A percentile compares a stretch with the other conserved stretches of the same genome.
Conservation (phyloP, 1,139 yeast species). For the Blastobotrys persicus region DNA sequence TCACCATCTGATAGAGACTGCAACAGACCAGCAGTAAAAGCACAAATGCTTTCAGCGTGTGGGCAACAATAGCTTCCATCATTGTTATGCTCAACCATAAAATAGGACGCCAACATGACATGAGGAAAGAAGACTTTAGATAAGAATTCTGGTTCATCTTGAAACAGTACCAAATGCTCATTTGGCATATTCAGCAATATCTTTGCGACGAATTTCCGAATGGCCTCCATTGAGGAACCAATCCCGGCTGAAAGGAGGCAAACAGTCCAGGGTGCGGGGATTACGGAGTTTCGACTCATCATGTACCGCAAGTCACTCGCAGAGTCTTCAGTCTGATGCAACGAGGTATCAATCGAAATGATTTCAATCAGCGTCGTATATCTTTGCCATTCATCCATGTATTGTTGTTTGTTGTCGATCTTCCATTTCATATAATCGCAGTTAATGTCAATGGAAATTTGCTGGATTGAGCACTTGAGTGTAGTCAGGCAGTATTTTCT, state of each 20-base stretch:
- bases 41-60: conserved; percentile 53
- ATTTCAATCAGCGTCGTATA: conserved; percentile 75
- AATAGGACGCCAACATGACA: conserved; percentile 64
- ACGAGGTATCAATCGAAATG: conserved; percentile 77
- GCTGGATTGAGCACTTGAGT: conserved; percentile 57
- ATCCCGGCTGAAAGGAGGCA: conserved; percentile 73
- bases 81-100: conserved; percentile 37
- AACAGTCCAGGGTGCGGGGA: conserved; percentile 69
- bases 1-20: conserved; percentile 38
- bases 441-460: conserved; percentile 42
- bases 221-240: conserved; percentile 75
- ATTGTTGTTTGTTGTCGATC: conserved; percentile 30
- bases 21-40: conserved; percentile 50
- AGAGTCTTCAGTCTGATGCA: conserved; percentile 85
- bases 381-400: conserved; percentile 63
- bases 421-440: conserved; percentile 52
- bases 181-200: conserved; percentile 55
- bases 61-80: conserved; percentile 45
- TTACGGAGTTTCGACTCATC: conserved; percentile 51
- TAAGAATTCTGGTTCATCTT: conserved; percentile 49
- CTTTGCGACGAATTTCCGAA: conserved; percentile 61
- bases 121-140: conserved; percentile 58
- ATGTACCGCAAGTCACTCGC: conserved; percentile 58
- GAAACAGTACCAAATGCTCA: conserved; percentile 47
- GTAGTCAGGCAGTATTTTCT: conserved; percentile 72